phyloP scores from a whole-genome alignment of 331 rosid genomes.

The Quercus lobata region DNA sequence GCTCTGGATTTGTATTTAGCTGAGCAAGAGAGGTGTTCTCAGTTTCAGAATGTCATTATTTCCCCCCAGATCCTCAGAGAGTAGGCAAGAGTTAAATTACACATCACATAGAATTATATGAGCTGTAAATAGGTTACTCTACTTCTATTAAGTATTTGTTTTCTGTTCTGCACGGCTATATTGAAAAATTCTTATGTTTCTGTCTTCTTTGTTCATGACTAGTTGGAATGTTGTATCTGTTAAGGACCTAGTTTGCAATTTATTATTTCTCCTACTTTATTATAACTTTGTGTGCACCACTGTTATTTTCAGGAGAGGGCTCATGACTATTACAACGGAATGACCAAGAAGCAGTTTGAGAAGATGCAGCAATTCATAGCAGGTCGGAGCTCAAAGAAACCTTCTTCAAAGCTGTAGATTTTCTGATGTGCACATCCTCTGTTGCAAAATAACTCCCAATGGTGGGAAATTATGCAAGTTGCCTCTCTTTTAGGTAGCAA shows the following conservation, averaged over 20 bases:
- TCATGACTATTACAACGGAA: constrained; percentile 73
- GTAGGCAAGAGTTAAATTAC: not conserved
- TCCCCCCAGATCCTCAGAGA: not conserved
- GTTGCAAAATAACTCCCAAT: not conserved
- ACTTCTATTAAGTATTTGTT: not conserved
- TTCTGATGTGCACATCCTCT: not conserved
- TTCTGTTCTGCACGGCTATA: not conserved
- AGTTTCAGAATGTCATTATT: not conserved
- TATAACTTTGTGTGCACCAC: not conserved
- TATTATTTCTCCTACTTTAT: not conserved
- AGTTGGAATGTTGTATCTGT: too few species aligned
- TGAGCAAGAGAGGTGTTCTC: not conserved
- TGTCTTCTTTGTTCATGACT: too few species aligned
- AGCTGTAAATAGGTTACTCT: not conserved
- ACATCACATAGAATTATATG: not conserved
- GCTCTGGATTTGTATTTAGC: not conserved
- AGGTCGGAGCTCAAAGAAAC: constrained; percentile 67
- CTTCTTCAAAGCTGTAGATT: constrained; percentile 64
- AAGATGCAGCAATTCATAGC: constrained; percentile 94
- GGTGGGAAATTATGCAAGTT: not conserved
- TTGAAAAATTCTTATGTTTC: not conserved
- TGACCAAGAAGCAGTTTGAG: constrained; percentile 83
- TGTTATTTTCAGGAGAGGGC: constrained; percentile 65
- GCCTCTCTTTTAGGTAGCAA: not conserved
- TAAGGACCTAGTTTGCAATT: not conserved